These are phyloP conservation scores for Calonectria fujianensis DNA, from an alignment of 2,329 filamentous ascomycete species.

Conservation along the genomic window DNA sequence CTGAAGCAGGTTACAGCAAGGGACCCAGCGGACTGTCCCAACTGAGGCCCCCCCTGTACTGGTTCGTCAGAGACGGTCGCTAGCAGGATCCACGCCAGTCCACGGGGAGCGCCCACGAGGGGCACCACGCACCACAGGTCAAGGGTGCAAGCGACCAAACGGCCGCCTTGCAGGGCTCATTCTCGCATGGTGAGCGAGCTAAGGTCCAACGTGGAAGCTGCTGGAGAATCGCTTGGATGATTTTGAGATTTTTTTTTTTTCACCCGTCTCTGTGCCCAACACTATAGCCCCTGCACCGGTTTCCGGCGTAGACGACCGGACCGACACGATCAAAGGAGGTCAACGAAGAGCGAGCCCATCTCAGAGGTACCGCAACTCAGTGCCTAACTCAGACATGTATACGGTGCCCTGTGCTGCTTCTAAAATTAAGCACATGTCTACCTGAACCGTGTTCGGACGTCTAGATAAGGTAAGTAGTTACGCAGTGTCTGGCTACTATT, in stretches of 20 bases:
- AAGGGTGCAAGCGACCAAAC: conserved; percentile 45
- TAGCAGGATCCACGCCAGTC: conserved; percentile 21
- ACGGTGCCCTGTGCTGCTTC: conserved; percentile 11
- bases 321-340: neutral
- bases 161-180: conserved; percentile 46
- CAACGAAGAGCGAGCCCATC: neutral
- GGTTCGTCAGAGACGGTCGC: conserved; percentile 19
- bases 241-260: conserved; percentile 8
- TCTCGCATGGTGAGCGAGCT: conserved; percentile 42
- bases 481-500: conserved; percentile 21
- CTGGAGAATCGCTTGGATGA: conserved; percentile 37
- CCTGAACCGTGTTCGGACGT: conserved; percentile 1
- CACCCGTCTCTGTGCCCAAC: neutral
- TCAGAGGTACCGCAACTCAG: neutral
- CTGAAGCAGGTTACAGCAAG: conserved; percentile 27
- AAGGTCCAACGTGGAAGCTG: conserved; percentile 52
- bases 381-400: conserved; percentile 19
- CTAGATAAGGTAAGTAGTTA: conserved; percentile 13
- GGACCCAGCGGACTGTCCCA: neutral
- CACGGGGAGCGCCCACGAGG: conserved; percentile 16
- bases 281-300: conserved; percentile 6
- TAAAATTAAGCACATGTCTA: neutral
- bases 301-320: neutral
- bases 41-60: conserved; percentile 35
- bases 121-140: conserved; percentile 18